A percentile compares a stretch with the other conserved stretches of the same genome.
These are phyloP conservation scores for Biscogniauxia marginata DNA, from an alignment of 2,329 filamentous ascomycete genomes.

Conservation along the genomic window DNA sequence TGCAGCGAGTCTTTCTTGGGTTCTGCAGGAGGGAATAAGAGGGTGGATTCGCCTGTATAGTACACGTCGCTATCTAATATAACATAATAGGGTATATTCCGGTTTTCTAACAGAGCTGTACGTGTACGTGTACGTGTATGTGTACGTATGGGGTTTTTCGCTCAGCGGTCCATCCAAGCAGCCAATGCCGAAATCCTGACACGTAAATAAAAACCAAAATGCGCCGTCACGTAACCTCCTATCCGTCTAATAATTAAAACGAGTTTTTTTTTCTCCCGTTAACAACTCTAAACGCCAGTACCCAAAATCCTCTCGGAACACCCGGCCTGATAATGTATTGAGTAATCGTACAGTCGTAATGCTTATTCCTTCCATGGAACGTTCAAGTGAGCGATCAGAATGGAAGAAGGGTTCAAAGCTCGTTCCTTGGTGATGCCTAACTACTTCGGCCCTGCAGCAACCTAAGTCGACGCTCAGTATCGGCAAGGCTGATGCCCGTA, in stretches of 20 bases:
- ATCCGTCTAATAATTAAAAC: neutral
- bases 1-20: neutral
- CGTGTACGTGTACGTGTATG: neutral
- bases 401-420: neutral
- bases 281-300: neutral
- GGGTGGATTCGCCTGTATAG: neutral
- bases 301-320: neutral
- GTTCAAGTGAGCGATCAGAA: conserved; percentile 2
- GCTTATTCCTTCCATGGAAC: neutral
- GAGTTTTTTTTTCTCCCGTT: neutral
- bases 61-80: neutral
- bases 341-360: neutral
- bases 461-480: conserved; percentile 28
- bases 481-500: conserved; percentile 20
- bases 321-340: neutral
- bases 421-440: conserved; percentile 13
- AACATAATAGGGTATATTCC: neutral
- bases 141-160: neutral
- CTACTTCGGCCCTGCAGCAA: conserved; percentile 25
- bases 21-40: neutral
- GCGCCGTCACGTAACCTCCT: neutral
- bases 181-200: neutral
- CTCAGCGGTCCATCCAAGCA: neutral
- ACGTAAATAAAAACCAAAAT: neutral
- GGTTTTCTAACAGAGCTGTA: neutral